Conservation (phyloP, 495 filamentous ascomycete species). For the Aspergillus olivimuriae region DNA sequence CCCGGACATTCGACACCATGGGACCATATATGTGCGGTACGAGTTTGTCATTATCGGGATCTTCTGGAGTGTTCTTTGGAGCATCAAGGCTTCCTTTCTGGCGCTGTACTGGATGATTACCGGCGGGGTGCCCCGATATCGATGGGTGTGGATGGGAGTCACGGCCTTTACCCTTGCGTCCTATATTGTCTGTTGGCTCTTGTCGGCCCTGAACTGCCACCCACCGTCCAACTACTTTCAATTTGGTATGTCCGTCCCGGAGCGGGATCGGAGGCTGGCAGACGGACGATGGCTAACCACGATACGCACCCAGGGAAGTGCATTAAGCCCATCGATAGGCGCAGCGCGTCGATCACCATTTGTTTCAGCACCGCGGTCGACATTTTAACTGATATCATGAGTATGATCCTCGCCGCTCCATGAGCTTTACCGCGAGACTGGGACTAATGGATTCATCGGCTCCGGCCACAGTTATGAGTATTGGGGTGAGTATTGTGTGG, state of each 20-base stretch:
- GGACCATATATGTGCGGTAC: conserved; percentile 22
- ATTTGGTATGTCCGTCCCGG: no score
- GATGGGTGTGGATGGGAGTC: conserved; percentile 31
- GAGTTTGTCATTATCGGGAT: conserved; percentile 41
- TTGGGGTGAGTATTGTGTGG: conserved; percentile 26
- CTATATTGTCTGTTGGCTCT: conserved; percentile 30
- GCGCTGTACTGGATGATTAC: conserved; percentile 41
- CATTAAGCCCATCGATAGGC: conserved; percentile 11
- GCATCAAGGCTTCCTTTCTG: conserved; percentile 43
- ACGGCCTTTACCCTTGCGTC: conserved; percentile 25
- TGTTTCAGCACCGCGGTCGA: conserved; percentile 40
- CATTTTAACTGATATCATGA: conserved; percentile 32
- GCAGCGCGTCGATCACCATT: conserved; percentile 30
- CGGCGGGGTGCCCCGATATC: conserved; percentile 28
- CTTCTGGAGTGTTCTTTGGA: conserved; percentile 44
- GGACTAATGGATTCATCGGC: neutral
- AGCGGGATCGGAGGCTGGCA: no score
- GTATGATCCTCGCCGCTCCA: conserved; percentile 5
- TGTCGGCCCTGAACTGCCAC: conserved; percentile 34
- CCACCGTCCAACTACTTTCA: conserved; percentile 34
- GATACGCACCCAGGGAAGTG: conserved; percentile 10
- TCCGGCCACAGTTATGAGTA: conserved; percentile 20
- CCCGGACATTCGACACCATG: conserved; percentile 15
- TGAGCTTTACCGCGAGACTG: neutral
- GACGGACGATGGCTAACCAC: neutral